phyloP scores from a whole-genome alignment of 2,329 filamentous ascomycete species.

The Phaeomoniella chlamydospora region DNA sequence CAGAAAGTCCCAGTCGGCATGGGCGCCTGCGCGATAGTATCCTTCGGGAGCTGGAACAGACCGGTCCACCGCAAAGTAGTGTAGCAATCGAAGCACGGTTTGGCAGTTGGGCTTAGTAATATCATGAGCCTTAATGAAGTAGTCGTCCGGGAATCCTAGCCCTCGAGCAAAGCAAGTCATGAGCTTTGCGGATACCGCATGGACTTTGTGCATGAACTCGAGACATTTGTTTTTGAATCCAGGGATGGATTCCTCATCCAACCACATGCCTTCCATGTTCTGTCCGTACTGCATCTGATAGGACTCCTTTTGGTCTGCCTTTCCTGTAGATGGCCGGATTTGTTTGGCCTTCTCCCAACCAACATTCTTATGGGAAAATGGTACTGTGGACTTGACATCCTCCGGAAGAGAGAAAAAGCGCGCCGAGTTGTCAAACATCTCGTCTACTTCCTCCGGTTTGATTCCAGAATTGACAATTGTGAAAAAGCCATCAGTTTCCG shows the following conservation, averaged over 20 bases:
- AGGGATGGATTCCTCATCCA: conserved; percentile 30
- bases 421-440: conserved; percentile 35
- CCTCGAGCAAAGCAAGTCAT: conserved; percentile 46
- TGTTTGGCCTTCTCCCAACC: conserved; percentile 49
- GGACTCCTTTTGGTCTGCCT: conserved; percentile 44
- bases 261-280: conserved; percentile 38
- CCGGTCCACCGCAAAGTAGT: conserved; percentile 36
- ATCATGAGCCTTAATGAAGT: conserved; percentile 42
- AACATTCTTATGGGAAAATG: conserved; percentile 39
- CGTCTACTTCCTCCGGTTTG: conserved; percentile 30
- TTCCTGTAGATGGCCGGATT: conserved; percentile 44
- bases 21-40: conserved; percentile 44
- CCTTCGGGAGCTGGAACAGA: conserved; percentile 16
- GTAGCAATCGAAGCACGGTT: conserved; percentile 40
- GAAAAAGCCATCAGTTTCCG: conserved; percentile 49
- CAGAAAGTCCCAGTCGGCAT: conserved; percentile 49
- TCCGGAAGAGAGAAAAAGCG: conserved; percentile 41
- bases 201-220: conserved; percentile 40
- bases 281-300: conserved; percentile 50
- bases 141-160: conserved; percentile 40
- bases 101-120: conserved; percentile 34
- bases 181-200: conserved; percentile 38
- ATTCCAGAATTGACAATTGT: conserved; percentile 42
- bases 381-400: conserved; percentile 36
- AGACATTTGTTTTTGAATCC: conserved; percentile 32